Base-by-base conservation (phyloP, 1,139 yeast genomes). In the Citeromyces hawaiiensis region DNA sequence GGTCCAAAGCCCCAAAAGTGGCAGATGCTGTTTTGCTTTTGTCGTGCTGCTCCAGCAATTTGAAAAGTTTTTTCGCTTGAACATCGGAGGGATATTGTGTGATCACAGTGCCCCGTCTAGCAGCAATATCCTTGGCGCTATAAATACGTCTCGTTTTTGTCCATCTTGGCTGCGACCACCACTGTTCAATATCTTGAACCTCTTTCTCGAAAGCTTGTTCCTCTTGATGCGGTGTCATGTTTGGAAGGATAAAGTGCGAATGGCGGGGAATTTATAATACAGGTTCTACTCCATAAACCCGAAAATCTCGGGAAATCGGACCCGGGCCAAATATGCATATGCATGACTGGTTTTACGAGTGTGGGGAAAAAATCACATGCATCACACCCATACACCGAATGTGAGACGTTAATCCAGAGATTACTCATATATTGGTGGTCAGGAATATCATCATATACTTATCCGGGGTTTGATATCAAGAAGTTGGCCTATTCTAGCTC, bases 131-230 rank as follows among this genome's bases (percentile, higher is more conserved):
- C 59, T 79, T 87, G 33, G 96, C 83, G 40, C 85, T 60, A 66
- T 88, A 91, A 57, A 82, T 82, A 60, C 98, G 81, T 66, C 79
- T 85, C 55, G 94, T 83, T 55, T 79, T 75, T 46, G 64, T 66
- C 95, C 95, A 88, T 63, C 98, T 82, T 47, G 95, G 93, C 53
- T 80, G 72, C 9, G 81, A 56, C 97, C 97, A 88, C 97, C 97
- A 88, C 55, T 76, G 57, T 48, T 79, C 72, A 54, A 88, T 79
- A 39, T 76, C 83, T 39, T 70, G 66, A 44, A 85, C 82, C 59
- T 86, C 87, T 40, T 68, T 61, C 53, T 80, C 75, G 70, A 70
- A 83, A 55, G 66, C 67, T 48, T 60, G 60, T 53, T 81, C 83
- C 63, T 82, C 91, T 48, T 68, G 66, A 53, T 73, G 64, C 38